Evolutionary conservation across 2,329 filamentous ascomycete species (phyloP).

Genomic region (Phialemonium atrogriseum): DNA sequence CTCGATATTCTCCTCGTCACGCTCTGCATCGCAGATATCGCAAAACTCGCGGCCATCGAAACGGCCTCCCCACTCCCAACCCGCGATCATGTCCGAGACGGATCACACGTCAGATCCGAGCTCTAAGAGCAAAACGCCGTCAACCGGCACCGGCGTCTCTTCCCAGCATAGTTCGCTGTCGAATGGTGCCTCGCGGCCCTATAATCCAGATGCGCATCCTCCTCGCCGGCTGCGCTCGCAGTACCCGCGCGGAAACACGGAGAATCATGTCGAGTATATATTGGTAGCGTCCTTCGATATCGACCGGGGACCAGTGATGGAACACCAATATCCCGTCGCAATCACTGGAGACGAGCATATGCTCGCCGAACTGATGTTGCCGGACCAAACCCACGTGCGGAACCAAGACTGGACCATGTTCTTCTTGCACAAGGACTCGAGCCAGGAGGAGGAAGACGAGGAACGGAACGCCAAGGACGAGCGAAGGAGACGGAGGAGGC

Average conservation of each 20-base stretch:
- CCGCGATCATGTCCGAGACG: constrained; percentile 31
- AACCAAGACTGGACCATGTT: constrained; percentile 99
- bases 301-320: constrained; percentile 92
- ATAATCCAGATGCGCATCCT: constrained; percentile 42
- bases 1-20: constrained; percentile 54
- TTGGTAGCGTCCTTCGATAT: constrained; percentile 96
- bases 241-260: constrained; percentile 62
- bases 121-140: constrained; percentile 51
- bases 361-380: constrained; percentile 96
- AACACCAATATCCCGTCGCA: constrained; percentile 90
- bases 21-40: constrained; percentile 51
- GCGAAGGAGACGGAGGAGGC: constrained; percentile 40
- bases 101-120: constrained; percentile 52
- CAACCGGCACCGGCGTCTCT: constrained; percentile 42
- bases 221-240: constrained; percentile 59
- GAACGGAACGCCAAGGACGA: constrained; percentile 52
- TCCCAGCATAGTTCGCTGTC: constrained; percentile 55
- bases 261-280: constrained; percentile 98
- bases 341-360: constrained; percentile 98
- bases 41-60: constrained; percentile 40
- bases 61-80: constrained; percentile 43
- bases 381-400: constrained; percentile 89
- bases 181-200: constrained; percentile 30
- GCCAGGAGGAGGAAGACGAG: constrained; percentile 70
- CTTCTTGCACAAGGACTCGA: constrained; percentile 93